Evolutionary conservation across 192 early-diverging fungal genomes (phyloP).

Genomic region (Coemansia sp.): DNA sequence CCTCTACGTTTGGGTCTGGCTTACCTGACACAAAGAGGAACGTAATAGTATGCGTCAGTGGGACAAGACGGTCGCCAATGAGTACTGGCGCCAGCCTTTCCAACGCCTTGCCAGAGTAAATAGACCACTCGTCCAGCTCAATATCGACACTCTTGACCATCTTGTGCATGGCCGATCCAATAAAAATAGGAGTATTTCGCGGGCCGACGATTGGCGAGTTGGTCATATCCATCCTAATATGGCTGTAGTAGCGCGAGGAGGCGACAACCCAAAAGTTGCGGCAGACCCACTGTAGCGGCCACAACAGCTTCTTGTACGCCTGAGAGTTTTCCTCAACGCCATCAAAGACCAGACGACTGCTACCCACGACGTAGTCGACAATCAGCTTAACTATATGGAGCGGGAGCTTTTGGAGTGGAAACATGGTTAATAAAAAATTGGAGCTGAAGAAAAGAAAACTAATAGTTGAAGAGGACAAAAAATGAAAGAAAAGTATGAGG

Average conservation of each 20-base stretch:
- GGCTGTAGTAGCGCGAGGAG: neutral
- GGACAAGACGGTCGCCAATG: neutral
- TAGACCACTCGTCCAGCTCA: neutral
- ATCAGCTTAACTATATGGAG: neutral
- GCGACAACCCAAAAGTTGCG: neutral
- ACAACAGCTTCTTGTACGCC: neutral
- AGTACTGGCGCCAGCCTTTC: neutral
- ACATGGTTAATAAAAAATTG: neutral
- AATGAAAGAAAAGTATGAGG: neutral
- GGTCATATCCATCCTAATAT: neutral
- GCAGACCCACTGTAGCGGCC: neutral
- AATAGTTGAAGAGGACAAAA: neutral
- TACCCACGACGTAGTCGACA: neutral
- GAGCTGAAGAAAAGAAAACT: neutral
- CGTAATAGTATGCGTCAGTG: neutral
- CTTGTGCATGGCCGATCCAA: neutral
- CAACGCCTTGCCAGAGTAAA: neutral
- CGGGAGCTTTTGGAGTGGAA: neutral
- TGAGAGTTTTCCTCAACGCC: neutral
- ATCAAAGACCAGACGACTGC: neutral
- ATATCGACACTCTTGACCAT: neutral
- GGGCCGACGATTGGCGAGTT: neutral
- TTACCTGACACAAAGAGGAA: neutral
- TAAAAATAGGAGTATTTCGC: neutral
- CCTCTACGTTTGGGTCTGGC: neutral